A percentile compares a stretch with the other conserved stretches of the same genome.
phyloP scores from a whole-genome alignment of 139 green algal species.

The Chlorella ohadii region DNA sequence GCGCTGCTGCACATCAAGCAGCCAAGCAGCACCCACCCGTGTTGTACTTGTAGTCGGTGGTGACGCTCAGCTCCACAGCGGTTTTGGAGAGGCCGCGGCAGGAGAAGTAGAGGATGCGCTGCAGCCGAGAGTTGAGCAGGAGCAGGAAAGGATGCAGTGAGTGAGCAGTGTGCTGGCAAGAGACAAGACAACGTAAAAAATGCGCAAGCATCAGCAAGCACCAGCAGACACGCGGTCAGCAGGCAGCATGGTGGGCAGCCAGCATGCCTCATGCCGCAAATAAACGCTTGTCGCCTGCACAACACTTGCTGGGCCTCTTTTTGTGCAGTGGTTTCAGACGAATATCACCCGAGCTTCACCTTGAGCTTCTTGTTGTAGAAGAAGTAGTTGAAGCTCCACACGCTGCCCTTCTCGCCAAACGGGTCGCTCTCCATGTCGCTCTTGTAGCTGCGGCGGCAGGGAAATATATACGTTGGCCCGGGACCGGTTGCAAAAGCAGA shows the following conservation, averaged over 20 bases:
- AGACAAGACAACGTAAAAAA: too few relatives aligned
- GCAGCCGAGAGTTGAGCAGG: constrained; percentile 44
- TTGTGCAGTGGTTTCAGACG: too few relatives aligned
- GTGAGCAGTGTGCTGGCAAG: background rate
- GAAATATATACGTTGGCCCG: too few relatives aligned
- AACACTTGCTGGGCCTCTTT: too few relatives aligned
- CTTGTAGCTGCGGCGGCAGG: constrained; percentile 78
- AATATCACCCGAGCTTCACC: too few relatives aligned
- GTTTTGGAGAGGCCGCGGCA: constrained; percentile 60
- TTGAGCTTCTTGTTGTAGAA: constrained; percentile 95
- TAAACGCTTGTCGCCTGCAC: too few relatives aligned
- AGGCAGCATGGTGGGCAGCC: too few relatives aligned
- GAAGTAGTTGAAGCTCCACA: constrained; percentile 99
- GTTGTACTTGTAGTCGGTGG: constrained; percentile 71
- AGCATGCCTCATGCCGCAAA: too few relatives aligned
- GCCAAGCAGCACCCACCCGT: constrained; percentile 47
- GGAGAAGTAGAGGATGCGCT: constrained; percentile 92
- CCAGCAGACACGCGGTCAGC: too few relatives aligned
- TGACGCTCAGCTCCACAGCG: constrained; percentile 57
- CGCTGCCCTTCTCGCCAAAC: constrained; percentile 85
- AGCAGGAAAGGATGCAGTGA: background rate
- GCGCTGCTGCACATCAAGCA: too few relatives aligned
- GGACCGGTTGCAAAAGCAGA: too few relatives aligned
- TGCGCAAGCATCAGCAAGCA: too few relatives aligned
- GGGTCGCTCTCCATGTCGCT: constrained; percentile 86